These are phyloP conservation scores for Leccinum rimulosum DNA, from an alignment of 768 basidiomycete species.

Conservation along the genomic window DNA sequence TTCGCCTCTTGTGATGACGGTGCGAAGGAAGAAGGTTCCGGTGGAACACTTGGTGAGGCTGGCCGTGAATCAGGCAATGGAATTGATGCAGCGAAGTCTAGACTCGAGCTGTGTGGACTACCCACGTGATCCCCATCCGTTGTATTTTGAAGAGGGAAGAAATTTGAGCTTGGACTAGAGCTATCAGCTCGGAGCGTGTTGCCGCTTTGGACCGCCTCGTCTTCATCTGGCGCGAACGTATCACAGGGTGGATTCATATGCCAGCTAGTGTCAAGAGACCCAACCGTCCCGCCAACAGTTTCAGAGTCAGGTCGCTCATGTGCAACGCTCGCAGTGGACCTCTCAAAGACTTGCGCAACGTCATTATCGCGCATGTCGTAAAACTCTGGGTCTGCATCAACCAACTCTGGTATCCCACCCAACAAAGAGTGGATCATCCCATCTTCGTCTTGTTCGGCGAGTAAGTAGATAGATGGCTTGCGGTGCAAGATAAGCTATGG, in stretches of 20 bases:
- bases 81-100: slow-evolving; percentile 17
- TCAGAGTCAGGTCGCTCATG: neutral
- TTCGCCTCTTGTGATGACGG: neutral
- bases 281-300: neutral
- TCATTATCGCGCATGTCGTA: neutral
- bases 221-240: neutral
- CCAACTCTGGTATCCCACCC: slow-evolving; percentile 58
- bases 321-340: neutral
- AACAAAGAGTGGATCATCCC: slow-evolving; percentile 80
- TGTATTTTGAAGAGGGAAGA: neutral
- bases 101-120: neutral
- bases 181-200: neutral
- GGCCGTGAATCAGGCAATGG: slow-evolving; percentile 22
- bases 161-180: neutral
- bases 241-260: neutral
- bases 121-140: neutral
- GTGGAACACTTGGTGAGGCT: slow-evolving; percentile 7
- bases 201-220: neutral
- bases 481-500: slow-evolving; percentile 69
- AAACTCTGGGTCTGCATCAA: slow-evolving; percentile 16
- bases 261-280: neutral
- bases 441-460: slow-evolving; percentile 71
- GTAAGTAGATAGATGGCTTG: slow-evolving; percentile 58
- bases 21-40: neutral
- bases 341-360: neutral